Conservation (phyloP, 2,329 filamentous ascomycete species). For the Fusarium bulbicola region DNA sequence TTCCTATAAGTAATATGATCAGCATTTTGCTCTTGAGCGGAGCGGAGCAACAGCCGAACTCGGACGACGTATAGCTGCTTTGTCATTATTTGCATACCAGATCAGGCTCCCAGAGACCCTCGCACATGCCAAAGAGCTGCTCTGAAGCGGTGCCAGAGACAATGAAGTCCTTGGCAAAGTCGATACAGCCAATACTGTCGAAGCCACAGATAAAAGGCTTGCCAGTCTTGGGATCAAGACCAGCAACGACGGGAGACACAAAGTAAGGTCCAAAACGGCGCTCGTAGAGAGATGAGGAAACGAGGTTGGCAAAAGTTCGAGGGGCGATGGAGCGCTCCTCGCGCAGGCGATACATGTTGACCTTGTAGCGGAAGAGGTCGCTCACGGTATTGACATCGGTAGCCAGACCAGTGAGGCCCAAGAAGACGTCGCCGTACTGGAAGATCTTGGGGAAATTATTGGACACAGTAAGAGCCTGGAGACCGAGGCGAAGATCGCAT, state of each 20-base stretch:
- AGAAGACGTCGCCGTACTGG: conserved; percentile 93
- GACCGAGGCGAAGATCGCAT: conserved; percentile 96
- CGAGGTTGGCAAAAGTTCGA: conserved; percentile 94
- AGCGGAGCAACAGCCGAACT: background rate
- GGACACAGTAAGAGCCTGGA: conserved; percentile 95
- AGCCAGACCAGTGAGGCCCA: conserved; percentile 94
- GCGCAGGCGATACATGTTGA: conserved; percentile 99
- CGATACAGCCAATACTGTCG: conserved; percentile 98
- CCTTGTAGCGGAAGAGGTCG: conserved; percentile 99
- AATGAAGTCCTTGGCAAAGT: conserved; percentile 99
- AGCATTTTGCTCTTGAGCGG: conserved; percentile 8
- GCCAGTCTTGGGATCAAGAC: conserved; percentile 91
- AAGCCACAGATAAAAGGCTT: conserved; percentile 99
- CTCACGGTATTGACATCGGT: conserved; percentile 95
- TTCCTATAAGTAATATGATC: conserved; percentile 53
- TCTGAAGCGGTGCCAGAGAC: conserved; percentile 95
- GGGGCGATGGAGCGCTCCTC: conserved; percentile 97
- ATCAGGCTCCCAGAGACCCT: conserved; percentile 97
- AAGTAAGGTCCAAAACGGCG: conserved; percentile 96
- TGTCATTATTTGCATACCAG: conserved; percentile 68
- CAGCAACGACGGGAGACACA: conserved; percentile 92
- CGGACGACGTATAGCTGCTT: background rate
- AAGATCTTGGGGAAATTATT: conserved; percentile 99
- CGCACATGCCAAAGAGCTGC: conserved; percentile 98
- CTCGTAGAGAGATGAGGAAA: conserved; percentile 92